Evolutionary conservation across 1,284 basidiomycete genomes (phyloP), one percentile per base, ranked within the genome.

Genomic region (Rhodotorula sp.): DNA sequence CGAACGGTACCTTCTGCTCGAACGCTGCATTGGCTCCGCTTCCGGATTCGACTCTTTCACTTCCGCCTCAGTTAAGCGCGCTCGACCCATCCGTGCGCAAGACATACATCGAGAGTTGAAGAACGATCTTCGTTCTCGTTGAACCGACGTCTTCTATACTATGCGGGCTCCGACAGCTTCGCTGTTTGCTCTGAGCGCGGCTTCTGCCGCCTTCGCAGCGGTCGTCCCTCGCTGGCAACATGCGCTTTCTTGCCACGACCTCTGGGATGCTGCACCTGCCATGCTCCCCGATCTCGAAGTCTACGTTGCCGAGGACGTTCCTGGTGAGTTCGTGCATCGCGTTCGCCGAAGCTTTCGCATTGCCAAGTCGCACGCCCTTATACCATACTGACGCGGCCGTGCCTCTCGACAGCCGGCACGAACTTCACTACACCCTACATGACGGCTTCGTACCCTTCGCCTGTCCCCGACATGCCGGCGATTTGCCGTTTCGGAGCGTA

Each of bases 401-500:
- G 38, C 38, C 6, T 19, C 34, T 45, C 47, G 50, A 64, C 52
- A 15, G 61, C 57, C 45, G 58, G 64, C 28, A 66, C 62, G 31
- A 60, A 64, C 21, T 34, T 64, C 7, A 15, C 58, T 6, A 47
- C 52, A 16, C 7, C 54, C 21, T 69, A 49, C 26, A 16, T 48
- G 7, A 60, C 63, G 14, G 28, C 50, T 6, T 62, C 60, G 2
- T 66, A 71, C 67, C 64, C 57, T 2, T 26, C 38, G 67, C 54
- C 67, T 0, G 74, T 76, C 3, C 67, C 69, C 18, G 64, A 67
- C 31, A 59, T 76, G 1, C 54, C 72, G 2, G 68, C 56, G 0
- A 70, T 76, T 64, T 76, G 74, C 55, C 70, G 72, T 47, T 74
- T 74, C 61, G 70, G 72, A 21, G 74, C 74, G 2, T 71, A 60